A percentile compares a stretch with the other conserved stretches of the same genome.
phyloP scores from a whole-genome alignment of 2,329 filamentous ascomycete genomes.

The Daldinia sp. region DNA sequence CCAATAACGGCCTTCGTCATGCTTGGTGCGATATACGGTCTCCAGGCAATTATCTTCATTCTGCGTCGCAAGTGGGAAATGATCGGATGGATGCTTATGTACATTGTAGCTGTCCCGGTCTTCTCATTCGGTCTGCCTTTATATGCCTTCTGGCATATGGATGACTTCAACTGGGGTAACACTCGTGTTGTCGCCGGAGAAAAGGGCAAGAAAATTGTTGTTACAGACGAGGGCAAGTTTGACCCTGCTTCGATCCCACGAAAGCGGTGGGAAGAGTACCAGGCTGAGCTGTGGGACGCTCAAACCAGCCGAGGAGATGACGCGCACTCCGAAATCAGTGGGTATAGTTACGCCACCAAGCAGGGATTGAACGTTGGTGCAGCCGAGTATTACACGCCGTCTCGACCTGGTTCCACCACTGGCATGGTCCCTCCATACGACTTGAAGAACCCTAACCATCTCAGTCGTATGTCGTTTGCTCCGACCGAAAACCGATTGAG shows the following conservation, averaged over 20 bases:
- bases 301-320: constrained; percentile 87
- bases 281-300: constrained; percentile 96
- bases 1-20: constrained; percentile 91
- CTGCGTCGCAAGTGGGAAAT: constrained; percentile 98
- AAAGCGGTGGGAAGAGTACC: constrained; percentile 99
- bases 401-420: constrained; percentile 67
- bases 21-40: constrained; percentile 93
- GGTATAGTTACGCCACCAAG: constrained; percentile 94
- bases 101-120: constrained; percentile 89
- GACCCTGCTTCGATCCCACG: constrained; percentile 91
- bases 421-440: constrained; percentile 60
- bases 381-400: constrained; percentile 77
- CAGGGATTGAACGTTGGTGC: constrained; percentile 65
- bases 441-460: constrained; percentile 59
- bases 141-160: constrained; percentile 99
- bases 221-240: constrained; percentile 98
- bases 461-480: constrained; percentile 82
- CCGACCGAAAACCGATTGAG: constrained; percentile 76
- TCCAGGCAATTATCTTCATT: constrained; percentile 98
- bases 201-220: constrained; percentile 88
- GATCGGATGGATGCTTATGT: constrained; percentile 99
- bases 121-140: constrained; percentile 91
- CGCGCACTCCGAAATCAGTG: constrained; percentile 87
- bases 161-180: constrained; percentile 99
- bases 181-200: constrained; percentile 97